These are phyloP conservation scores for Chondrus crispus DNA, from an alignment of 23 red algal species.

Conservation along the genomic window DNA sequence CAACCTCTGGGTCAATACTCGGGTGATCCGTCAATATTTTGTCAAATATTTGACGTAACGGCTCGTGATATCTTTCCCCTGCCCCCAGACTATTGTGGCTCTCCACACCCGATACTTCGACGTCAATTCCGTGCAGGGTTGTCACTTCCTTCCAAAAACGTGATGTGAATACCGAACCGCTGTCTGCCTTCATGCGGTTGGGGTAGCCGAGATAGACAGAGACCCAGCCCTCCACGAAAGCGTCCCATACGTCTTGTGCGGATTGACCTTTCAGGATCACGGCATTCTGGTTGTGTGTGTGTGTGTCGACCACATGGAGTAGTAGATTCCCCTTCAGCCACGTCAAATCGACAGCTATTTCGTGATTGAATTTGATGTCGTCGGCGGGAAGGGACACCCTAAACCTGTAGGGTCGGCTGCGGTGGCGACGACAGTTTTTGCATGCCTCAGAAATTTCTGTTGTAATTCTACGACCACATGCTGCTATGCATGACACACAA, in stretches of 20 bases:
- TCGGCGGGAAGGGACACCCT: not conserved
- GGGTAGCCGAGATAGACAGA: not conserved
- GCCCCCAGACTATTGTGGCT: not conserved
- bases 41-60: not conserved
- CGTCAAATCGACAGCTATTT: constrained; percentile 15
- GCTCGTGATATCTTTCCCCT: not conserved
- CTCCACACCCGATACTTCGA: not conserved
- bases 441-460: not conserved
- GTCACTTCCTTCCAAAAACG: not conserved
- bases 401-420: not conserved
- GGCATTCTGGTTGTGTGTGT: not conserved
- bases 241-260: not conserved
- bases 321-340: constrained; percentile 3
- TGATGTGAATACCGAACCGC: not conserved
- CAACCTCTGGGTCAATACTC: not conserved
- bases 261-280: not conserved
- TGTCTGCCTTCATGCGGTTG: not conserved
- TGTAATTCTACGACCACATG: too few species aligned
- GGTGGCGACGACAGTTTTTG: not conserved
- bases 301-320: constrained; percentile 16
- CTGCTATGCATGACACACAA: too few species aligned
- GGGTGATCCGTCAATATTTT: not conserved
- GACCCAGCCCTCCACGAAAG: not conserved
- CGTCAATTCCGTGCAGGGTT: not conserved
- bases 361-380: not conserved